A percentile compares a stretch with the other conserved stretches of the same genome.
Evolutionary conservation across 2,329 filamentous ascomycete species (phyloP).

Genomic region (Didymella keratinophila): DNA sequence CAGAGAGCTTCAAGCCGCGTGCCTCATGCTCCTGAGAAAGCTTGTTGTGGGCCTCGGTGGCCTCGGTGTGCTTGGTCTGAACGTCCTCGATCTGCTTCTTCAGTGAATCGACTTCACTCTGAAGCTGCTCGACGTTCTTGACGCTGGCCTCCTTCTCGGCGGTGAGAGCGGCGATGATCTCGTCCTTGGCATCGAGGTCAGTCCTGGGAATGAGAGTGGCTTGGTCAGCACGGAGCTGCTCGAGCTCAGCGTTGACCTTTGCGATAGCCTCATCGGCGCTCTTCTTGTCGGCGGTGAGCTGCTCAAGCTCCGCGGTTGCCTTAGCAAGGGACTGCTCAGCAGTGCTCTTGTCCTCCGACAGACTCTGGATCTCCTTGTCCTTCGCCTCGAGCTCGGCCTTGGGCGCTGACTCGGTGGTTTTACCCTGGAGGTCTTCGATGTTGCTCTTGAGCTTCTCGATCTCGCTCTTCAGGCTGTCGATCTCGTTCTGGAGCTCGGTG

Average conservation of each 20-base stretch:
- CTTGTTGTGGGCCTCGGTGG: constrained; percentile 31
- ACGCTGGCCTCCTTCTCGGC: constrained; percentile 34
- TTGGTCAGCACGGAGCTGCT: constrained; percentile 25
- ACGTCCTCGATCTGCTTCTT: constrained; percentile 35
- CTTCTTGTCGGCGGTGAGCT: constrained; percentile 26
- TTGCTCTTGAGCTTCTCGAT: constrained; percentile 40
- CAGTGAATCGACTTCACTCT: constrained; percentile 31
- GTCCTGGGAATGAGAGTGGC: constrained; percentile 31
- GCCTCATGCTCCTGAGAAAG: constrained; percentile 31
- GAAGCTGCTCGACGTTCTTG: constrained; percentile 35
- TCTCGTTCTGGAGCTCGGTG: constrained; percentile 38
- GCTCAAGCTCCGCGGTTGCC: constrained; percentile 29
- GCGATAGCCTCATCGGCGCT: constrained; percentile 26
- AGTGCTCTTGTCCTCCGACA: constrained; percentile 32
- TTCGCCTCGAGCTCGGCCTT: constrained; percentile 42
- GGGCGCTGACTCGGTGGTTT: constrained; percentile 27
- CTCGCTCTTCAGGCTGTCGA: constrained; percentile 39
- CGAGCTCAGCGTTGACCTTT: constrained; percentile 31
- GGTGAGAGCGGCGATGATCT: constrained; percentile 35
- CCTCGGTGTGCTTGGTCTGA: constrained; percentile 28
- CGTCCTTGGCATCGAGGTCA: constrained; percentile 39
- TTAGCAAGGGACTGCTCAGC: constrained; percentile 31
- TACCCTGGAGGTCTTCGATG: constrained; percentile 34
- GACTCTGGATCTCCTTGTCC: constrained; percentile 36
- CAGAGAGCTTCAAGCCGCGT: constrained; percentile 28